Evolutionary conservation across 1,284 basidiomycete species (phyloP).

Genomic region (Ceratobasidium papillatum): DNA sequence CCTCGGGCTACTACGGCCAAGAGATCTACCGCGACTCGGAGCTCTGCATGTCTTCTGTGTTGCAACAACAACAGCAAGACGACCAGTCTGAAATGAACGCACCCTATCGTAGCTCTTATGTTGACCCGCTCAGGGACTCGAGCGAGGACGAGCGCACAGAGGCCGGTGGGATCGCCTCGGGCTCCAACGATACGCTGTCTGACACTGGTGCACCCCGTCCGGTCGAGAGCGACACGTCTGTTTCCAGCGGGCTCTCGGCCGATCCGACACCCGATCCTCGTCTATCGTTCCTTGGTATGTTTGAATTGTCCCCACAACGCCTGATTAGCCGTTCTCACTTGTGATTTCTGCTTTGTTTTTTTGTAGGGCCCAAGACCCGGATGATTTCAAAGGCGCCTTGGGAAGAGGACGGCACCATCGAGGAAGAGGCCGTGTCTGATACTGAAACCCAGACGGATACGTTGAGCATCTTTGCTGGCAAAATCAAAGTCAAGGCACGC

Average conservation of each 20-base stretch:
- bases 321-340: not conserved
- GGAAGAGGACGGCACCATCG: slow-evolving; percentile 33
- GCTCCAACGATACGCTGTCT: slow-evolving; percentile 21
- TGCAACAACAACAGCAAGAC: not conserved
- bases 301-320: not conserved
- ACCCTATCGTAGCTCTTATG: slow-evolving; percentile 10
- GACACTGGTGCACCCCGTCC: slow-evolving; percentile 26
- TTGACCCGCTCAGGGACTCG: slow-evolving; percentile 35
- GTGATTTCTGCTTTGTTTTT: not conserved
- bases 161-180: not conserved
- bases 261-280: slow-evolving; percentile 10
- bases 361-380: slow-evolving; percentile 40
- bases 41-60: slow-evolving; percentile 6
- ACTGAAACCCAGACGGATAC: slow-evolving; percentile 23
- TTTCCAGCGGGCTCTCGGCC: slow-evolving; percentile 11
- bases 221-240: slow-evolving; percentile 25
- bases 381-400: slow-evolving; percentile 42
- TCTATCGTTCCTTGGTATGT: slow-evolving; percentile 32
- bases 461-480: slow-evolving; percentile 26
- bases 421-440: slow-evolving; percentile 36
- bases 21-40: not conserved
- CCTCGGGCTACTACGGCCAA: slow-evolving; percentile 8
- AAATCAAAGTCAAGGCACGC: slow-evolving; percentile 27
- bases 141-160: slow-evolving; percentile 35
- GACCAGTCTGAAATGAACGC: not conserved